These are phyloP conservation scores for Neurospora pannonica DNA, from an alignment of 495 filamentous ascomycete species.

Conservation along the genomic window DNA sequence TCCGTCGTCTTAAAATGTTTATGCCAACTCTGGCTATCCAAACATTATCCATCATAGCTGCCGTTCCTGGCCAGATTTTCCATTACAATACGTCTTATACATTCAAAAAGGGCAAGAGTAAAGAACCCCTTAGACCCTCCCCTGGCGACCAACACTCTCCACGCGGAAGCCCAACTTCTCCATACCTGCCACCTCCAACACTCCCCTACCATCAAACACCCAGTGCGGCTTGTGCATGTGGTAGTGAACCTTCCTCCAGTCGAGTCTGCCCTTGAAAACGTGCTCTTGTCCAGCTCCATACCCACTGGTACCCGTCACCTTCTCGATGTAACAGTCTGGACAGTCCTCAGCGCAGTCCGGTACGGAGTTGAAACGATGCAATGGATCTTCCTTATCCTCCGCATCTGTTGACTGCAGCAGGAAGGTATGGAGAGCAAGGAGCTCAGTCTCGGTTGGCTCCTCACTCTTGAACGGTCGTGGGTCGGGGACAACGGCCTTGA, in stretches of 20 bases:
- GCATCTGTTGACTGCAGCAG: constrained; percentile 6
- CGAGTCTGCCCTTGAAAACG: constrained; percentile 26
- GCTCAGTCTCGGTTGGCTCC: constrained; percentile 24
- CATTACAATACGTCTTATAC: background rate
- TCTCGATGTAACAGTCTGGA: constrained; percentile 27
- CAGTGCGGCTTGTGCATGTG: constrained; percentile 56
- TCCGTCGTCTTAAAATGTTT: background rate
- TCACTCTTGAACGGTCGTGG: constrained; percentile 5
- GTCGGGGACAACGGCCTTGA: constrained; percentile 1
- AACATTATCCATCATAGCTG: background rate
- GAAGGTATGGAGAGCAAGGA: constrained; percentile 24
- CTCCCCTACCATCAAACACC: constrained; percentile 60
- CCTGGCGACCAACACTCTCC: constrained; percentile 38
- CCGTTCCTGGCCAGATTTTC: background rate
- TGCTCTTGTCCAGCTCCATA: constrained; percentile 18
- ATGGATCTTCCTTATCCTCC: constrained; percentile 11
- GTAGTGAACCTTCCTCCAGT: constrained; percentile 42
- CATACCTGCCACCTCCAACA: constrained; percentile 48
- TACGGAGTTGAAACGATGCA: constrained; percentile 22
- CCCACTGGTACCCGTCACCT: constrained; percentile 13
- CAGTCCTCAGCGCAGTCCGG: constrained; percentile 26
- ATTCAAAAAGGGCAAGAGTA: background rate
- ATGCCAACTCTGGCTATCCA: background rate
- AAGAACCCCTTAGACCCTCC: background rate
- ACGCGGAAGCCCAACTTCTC: constrained; percentile 48